Conservation (phyloP, 768 basidiomycete species). For the Pulveroboletus sp. region DNA sequence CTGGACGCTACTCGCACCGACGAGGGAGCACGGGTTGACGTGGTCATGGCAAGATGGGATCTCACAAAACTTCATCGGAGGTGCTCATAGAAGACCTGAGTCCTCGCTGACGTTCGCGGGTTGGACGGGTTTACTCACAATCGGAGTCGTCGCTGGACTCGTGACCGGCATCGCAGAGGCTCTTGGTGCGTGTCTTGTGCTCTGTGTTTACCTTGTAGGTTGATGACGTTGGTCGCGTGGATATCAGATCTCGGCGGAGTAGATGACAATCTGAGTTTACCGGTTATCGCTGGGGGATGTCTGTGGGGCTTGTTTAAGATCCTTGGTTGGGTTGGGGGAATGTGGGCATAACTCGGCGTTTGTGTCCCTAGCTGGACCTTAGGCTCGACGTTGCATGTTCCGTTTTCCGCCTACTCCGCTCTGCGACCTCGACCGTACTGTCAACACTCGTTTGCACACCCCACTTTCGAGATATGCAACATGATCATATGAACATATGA, state of each 20-base stretch:
- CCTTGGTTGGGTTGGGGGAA: slow-evolving; percentile 31
- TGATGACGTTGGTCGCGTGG: background rate
- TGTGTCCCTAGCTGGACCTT: background rate
- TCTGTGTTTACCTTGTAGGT: background rate
- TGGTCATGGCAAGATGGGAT: slow-evolving; percentile 60
- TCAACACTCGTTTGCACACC: background rate
- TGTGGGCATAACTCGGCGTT: slow-evolving; percentile 12
- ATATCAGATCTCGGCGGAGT: slow-evolving; percentile 69
- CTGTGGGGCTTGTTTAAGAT: slow-evolving; percentile 52
- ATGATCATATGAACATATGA: background rate
- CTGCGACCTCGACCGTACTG: background rate
- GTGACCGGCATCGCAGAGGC: slow-evolving; percentile 88
- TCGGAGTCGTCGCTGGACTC: slow-evolving; percentile 65
- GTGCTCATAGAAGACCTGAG: background rate
- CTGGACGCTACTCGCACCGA: slow-evolving; percentile 60
- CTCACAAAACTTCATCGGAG: slow-evolving; percentile 22
- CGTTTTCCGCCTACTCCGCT: background rate
- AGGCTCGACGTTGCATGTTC: background rate
- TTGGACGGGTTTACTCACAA: slow-evolving; percentile 45
- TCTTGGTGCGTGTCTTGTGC: slow-evolving; percentile 52
- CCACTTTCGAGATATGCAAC: background rate
- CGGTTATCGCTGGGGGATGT: slow-evolving; percentile 78
- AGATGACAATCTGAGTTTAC: slow-evolving; percentile 89
- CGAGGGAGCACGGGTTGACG: slow-evolving; percentile 38
- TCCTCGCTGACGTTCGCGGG: slow-evolving; percentile 18